These are phyloP conservation scores for Diplodia scrobiculata DNA, from an alignment of 2,329 filamentous ascomycete genomes.

Conservation along the genomic window DNA sequence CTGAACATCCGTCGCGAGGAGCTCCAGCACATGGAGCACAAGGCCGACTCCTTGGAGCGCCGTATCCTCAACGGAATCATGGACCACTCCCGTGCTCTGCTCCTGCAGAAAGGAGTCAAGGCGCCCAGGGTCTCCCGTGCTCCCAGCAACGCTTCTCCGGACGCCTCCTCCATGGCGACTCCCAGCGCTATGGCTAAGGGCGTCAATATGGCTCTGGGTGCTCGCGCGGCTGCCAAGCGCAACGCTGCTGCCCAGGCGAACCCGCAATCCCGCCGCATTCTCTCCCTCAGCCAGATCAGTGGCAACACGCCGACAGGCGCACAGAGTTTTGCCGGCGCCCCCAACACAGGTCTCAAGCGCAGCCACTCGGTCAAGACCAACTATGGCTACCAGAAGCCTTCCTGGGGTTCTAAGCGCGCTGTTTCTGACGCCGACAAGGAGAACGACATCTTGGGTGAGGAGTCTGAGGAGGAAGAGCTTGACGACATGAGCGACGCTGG, in stretches of 20 bases:
- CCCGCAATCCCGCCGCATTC: slow-evolving; percentile 67
- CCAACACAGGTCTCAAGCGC: slow-evolving; percentile 56
- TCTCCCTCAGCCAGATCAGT: slow-evolving; percentile 87
- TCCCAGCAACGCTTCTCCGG: not conserved
- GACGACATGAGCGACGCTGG: slow-evolving; percentile 41
- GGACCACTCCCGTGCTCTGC: slow-evolving; percentile 88
- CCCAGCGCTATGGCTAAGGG: slow-evolving; percentile 43
- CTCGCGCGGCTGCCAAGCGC: slow-evolving; percentile 47
- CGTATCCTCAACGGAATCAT: slow-evolving; percentile 94
- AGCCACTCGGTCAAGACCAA: slow-evolving; percentile 47
- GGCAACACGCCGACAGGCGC: slow-evolving; percentile 64
- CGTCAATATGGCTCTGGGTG: slow-evolving; percentile 54
- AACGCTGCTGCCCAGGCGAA: slow-evolving; percentile 40
- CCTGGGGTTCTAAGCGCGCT: slow-evolving; percentile 36
- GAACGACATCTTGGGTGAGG: slow-evolving; percentile 51
- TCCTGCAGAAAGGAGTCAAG: slow-evolving; percentile 60
- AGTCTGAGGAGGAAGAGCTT: slow-evolving; percentile 38
- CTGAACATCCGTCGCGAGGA: slow-evolving; percentile 87
- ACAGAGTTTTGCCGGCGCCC: slow-evolving; percentile 35
- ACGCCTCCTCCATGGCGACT: slow-evolving; percentile 35
- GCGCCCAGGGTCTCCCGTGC: slow-evolving; percentile 31
- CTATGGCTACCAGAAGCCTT: slow-evolving; percentile 43
- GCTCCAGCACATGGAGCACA: slow-evolving; percentile 83
- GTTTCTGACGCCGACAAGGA: slow-evolving; percentile 48
- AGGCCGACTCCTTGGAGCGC: slow-evolving; percentile 85